phyloP scores from a whole-genome alignment of 495 filamentous ascomycete species.

The Neurospora sp. region DNA sequence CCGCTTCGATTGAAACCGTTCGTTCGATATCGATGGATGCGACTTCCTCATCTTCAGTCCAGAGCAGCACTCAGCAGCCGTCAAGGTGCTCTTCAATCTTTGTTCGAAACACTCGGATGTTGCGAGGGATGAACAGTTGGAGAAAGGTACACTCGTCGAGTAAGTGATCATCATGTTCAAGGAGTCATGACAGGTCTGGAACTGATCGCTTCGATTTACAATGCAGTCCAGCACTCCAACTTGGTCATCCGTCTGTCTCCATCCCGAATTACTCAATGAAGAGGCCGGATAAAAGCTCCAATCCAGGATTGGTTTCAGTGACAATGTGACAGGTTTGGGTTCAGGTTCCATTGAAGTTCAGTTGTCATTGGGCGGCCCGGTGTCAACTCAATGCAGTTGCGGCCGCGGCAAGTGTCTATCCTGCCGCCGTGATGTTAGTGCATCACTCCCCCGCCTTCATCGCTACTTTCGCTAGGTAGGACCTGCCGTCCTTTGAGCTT shows the following conservation, averaged over 20 bases:
- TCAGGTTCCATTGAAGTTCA: background rate
- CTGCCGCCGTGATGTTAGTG: background rate
- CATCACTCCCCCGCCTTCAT: background rate
- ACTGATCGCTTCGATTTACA: background rate
- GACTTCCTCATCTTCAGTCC: background rate
- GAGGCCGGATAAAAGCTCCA: background rate
- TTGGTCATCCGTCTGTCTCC: background rate
- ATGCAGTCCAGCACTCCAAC: background rate
- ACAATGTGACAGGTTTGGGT: background rate
- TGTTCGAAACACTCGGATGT: background rate
- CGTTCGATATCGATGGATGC: background rate
- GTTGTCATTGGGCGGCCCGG: background rate
- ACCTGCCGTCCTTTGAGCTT: background rate
- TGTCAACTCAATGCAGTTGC: background rate
- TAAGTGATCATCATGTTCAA: background rate
- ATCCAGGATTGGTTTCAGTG: background rate
- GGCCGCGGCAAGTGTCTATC: background rate
- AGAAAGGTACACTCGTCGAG: background rate
- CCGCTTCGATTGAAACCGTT: background rate
- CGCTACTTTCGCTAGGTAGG: background rate
- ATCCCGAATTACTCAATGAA: background rate
- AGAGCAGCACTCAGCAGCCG: background rate
- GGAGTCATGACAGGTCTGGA: background rate
- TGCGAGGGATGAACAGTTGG: background rate
- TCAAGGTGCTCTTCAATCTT: background rate